These are phyloP conservation scores for Saturnispora sanitii DNA, from an alignment of 805 yeast species.

Conservation along the genomic window DNA sequence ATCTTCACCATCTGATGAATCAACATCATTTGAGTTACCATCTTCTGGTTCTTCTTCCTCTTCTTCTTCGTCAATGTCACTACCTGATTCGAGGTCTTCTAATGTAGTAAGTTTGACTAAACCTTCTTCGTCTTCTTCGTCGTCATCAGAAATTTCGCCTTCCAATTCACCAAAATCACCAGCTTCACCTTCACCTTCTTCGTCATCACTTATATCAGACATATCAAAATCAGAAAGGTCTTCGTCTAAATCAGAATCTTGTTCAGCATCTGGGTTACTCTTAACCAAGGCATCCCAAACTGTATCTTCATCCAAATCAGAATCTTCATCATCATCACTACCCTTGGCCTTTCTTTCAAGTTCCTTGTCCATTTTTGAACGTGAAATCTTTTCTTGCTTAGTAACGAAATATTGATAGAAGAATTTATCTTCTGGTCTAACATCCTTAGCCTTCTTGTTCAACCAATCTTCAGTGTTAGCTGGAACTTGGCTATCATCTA, in stretches of 20 bases:
- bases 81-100: conserved; percentile 24
- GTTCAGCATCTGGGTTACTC: conserved; percentile 49
- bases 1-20: conserved; percentile 24
- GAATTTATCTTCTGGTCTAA: conserved; percentile 82
- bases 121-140: conserved; percentile 19
- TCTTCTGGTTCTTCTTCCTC: conserved; percentile 16
- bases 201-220: conserved; percentile 29
- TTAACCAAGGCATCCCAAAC: conserved; percentile 53
- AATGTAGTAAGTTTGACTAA: conserved; percentile 16
- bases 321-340: conserved; percentile 30
- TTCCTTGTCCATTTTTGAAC: conserved; percentile 35
- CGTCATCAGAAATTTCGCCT: conserved; percentile 28
- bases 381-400: conserved; percentile 37
- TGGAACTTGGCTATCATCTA: conserved; percentile 37
- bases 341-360: conserved; percentile 35
- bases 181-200: conserved; percentile 22
- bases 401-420: conserved; percentile 75
- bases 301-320: conserved; percentile 43
- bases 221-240: conserved; percentile 31
- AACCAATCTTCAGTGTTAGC: conserved; percentile 84
- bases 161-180: conserved; percentile 24
- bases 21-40: conserved; percentile 16
- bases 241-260: conserved; percentile 31
- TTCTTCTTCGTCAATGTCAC: conserved; percentile 18
- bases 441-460: conserved; percentile 46